Base-by-base conservation (phyloP, 345 rosid genomes). In the Acer saccharum region DNA sequence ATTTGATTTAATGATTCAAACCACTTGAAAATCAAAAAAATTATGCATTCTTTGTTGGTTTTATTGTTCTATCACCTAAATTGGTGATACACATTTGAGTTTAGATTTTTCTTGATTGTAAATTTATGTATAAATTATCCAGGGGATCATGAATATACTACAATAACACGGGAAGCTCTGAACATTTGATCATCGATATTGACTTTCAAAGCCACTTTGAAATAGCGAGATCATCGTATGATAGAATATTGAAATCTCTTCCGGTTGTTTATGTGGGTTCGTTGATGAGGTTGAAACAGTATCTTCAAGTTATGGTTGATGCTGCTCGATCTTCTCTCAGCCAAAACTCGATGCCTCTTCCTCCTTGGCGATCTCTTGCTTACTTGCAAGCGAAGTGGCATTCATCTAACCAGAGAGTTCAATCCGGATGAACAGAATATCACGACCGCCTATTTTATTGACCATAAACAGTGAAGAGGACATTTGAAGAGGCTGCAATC, bases 141-240 rank as follows among this genome's bases (percentile, higher is more conserved):
- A 95, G 98, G 99, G 32, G 99, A 93, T 80, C 88, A 92, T 68
- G 97, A 95, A 83, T 95, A 90, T 65, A 81, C 71, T 79, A 80
- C 75, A 78, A 43, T 25, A 76, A 71, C 27, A 62, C 76, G 12
- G 94, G 92, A 57, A 83, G 76, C 74, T 86, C 92, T 3, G 94
- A 92, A 43, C 90, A 97, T 60, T 32, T 95, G 84, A 88, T 95
- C 62, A 87, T 95, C 48, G 99, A 95, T 62, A 84, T 93, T 2
- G 97, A 95, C 84, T 95, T 93, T 76, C 88, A 80, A 79, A 95
- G 98, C 83, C 98, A 93, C 84, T 95, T 95, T 25, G 98, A 95
- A 78, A 95, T n/a, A n/a, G n/a, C n/a, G n/a, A n/a, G n/a, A n/a
- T n/a, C n/a, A n/a, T n/a, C 94, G 1, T 95, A 95, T 48, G 86